Evolutionary conservation across 257 asterid genomes (phyloP), one percentile per base, ranked within the genome.

Genomic region (Primulina eburnea): DNA sequence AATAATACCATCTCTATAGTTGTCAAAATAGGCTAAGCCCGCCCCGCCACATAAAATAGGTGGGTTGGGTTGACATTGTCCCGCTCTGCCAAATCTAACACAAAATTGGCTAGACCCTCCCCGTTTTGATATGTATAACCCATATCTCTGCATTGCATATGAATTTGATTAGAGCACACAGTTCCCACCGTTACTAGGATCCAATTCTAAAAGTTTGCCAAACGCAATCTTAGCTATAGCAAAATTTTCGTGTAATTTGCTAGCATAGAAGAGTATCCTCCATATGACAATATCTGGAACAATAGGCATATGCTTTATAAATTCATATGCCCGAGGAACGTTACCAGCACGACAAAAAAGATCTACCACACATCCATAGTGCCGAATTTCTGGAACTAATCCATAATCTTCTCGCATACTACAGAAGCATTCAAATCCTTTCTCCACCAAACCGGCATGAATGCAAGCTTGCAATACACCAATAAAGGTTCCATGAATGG

Each of bases 361-460:
- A 73, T 78, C 83, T 37, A 82, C 83, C 21, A 78, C 63, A 47
- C 83, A 78, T 3, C 80, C 86, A 66, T 82, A 82, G 26, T 82
- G 86, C 68, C 79, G 76, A 71, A 70, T 69, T 73, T 73, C 78
- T n/a, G 83, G 80, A 5, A 78, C 70, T 40, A 82, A 60, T n/a
- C 81, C 78, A 26, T 82, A 67, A 57, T 33, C 34, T 43, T 34
- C 71, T 38, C 32, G 66, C 83, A 82, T 78, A 9, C 74, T 78
- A 1, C 71, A 67, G 7, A 82, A 78, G 57, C 61, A 78, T 26
- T 78, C 77, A 67, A 82, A 64, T 20, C 86, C 81, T 52, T 76
- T 57, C 33, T 76, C 77, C 58, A 70, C 77, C 70, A 75, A 82
- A 14, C 81, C 79, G 18, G 77, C 75, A 70, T 70, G 79, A 62